These are phyloP conservation scores for Anastatica hierochuntica DNA, from an alignment of 345 rosid species.

Conservation along the genomic window DNA sequence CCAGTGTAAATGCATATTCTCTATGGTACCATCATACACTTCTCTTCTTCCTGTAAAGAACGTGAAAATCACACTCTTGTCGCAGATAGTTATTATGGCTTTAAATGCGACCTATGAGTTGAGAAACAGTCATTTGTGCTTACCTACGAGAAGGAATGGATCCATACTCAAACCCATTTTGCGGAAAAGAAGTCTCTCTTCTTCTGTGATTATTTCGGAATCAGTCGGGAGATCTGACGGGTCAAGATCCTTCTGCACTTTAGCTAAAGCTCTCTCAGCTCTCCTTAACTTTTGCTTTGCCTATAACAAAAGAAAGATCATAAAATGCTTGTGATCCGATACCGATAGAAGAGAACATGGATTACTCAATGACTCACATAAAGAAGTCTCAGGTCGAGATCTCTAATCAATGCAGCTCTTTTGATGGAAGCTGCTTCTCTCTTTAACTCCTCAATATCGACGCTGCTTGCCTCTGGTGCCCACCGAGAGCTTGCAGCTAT, in stretches of 20 bases:
- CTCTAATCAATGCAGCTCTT: conserved; percentile 42
- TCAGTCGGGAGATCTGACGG: conserved; percentile 77
- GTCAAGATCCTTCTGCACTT: conserved; percentile 59
- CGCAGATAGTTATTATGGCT: not conserved
- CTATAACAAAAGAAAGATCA: conserved; percentile 31
- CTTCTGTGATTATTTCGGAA: conserved; percentile 67
- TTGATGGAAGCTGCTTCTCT: conserved; percentile 42
- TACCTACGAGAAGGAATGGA: conserved; percentile 77
- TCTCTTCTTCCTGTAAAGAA: conserved; percentile 56
- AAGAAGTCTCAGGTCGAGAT: conserved; percentile 58
- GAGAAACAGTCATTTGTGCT: conserved; percentile 23
- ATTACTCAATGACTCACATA: conserved; percentile 36
- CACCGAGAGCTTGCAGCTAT: conserved; percentile 70
- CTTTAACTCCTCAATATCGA: conserved; percentile 56
- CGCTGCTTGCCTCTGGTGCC: conserved; percentile 47
- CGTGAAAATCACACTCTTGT: no score
- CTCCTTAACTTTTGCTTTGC: conserved; percentile 56
- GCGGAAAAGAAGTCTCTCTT: conserved; percentile 77
- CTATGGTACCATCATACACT: conserved; percentile 72
- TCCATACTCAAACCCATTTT: conserved; percentile 88
- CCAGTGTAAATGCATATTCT: conserved; percentile 95
- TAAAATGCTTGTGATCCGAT: conserved; percentile 7
- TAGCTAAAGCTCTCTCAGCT: conserved; percentile 59
- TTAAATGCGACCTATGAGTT: not conserved
- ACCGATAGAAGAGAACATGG: not conserved